Conservation (phyloP, 257 asterid genomes). For the Solanum tacnaense region DNA sequence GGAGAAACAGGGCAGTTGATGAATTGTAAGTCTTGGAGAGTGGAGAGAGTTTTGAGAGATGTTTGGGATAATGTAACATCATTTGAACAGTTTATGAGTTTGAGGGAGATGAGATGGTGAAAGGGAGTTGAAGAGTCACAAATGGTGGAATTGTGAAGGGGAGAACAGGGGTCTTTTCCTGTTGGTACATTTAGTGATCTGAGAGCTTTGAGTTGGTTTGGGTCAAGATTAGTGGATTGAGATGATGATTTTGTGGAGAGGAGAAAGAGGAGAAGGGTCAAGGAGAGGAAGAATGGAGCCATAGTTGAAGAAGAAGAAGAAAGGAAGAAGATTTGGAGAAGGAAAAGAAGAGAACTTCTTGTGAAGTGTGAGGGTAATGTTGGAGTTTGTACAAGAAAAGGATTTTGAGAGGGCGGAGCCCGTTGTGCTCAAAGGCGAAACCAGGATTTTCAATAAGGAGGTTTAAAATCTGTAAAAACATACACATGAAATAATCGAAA, state of each 20-base stretch:
- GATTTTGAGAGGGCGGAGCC: not conserved
- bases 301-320: not conserved
- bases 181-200: constrained; percentile 65
- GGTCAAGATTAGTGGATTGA: constrained; percentile 61
- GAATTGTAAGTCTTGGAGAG: constrained; percentile 51
- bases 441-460: no score
- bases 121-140: constrained; percentile 71
- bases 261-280: constrained; percentile 8
- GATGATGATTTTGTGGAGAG: constrained; percentile 9
- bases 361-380: not conserved
- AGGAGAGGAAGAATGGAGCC: not conserved
- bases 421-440: no score
- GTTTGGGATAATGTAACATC: constrained; percentile 53
- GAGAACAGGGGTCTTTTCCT: constrained; percentile 58
- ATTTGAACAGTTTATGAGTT: constrained; percentile 72
- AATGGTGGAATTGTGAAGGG: constrained; percentile 33
- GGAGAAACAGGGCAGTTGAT: constrained; percentile 68
- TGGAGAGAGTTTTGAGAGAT: constrained; percentile 69
- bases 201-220: constrained; percentile 69
- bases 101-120: constrained; percentile 75
- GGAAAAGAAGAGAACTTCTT: not conserved
- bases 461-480: no score
- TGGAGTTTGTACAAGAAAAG: not conserved
- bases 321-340: no score
- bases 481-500: no score